Base-by-base conservation (phyloP, 2,329 filamentous ascomycete genomes). In the Aureobasidium lini region DNA sequence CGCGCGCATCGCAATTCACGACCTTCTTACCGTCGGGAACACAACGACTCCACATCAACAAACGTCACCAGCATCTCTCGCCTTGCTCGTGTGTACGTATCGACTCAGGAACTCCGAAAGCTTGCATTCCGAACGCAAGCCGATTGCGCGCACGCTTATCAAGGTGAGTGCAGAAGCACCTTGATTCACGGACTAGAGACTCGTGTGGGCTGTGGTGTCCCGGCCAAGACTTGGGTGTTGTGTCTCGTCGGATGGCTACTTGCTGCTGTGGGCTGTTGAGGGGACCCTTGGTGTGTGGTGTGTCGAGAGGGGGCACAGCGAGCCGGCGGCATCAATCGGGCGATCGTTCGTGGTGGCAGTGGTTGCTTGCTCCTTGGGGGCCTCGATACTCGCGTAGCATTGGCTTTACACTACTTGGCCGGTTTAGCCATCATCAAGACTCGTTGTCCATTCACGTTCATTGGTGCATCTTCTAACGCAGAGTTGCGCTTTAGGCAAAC, bases 401-500 rank as follows among this genome's bases (percentile, higher is more conserved):
- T 46, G 43, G 43, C 43, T 57, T 47, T 57, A 57, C 54, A 39
- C 54, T 57, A 57, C 54, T 57, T 48, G 43, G 42, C 54, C 54
- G 42, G 54, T 57, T 57, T 57, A 57, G 54, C 54, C 54, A 57
- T 44, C 42, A 44, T 57, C 54, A 48, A 57, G 54, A 47, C 43
- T 48, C 29, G 54, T 48, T 48, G 32, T 31, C 43, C 34, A 48
- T n/a, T 47, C 43, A n/a, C 54, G 32, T 48, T 57, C 52, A 57
- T 57, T 57, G 54, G 54, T 57, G 54, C 54, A 57, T 57, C 42
- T 57, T 57, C 54, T 57, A 40, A 57, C 54, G 54, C 54, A 34
- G 54, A 39, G 23, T 44, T 57, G 42, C 40, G 58, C 43, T 60
- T 50, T 59, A 53, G 60, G 50, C 47, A 57, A 61, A 61, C 48